Percentiles rank a stretch among this genome's conserved stretches.
Evolutionary conservation across 1,284 basidiomycete genomes (phyloP).

Genomic region (Ganoderma multipileum): DNA sequence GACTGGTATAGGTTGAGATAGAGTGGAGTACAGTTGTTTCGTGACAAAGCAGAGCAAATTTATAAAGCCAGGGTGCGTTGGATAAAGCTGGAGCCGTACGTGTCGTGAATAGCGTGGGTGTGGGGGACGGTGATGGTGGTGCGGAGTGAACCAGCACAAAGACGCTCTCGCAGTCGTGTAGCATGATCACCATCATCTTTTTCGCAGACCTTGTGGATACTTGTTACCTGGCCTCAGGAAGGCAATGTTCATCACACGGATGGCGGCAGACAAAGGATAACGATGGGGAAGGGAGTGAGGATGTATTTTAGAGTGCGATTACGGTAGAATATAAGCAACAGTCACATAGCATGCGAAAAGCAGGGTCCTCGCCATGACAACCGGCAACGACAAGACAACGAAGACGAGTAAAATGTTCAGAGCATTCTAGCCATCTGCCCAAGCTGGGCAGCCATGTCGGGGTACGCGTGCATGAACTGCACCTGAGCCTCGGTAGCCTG

Average conservation of each 20-base stretch:
- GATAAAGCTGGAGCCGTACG: slow-evolving; percentile 16
- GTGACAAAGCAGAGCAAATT: slow-evolving; percentile 2
- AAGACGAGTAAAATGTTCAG: slow-evolving; percentile 21
- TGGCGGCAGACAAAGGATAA: background rate
- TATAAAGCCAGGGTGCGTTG: background rate
- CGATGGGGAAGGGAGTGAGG: slow-evolving; percentile 24
- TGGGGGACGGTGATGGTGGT: slow-evolving; percentile 24
- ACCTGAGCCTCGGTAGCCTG: slow-evolving; percentile 84
- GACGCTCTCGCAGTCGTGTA: slow-evolving; percentile 6
- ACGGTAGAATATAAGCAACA: slow-evolving; percentile 20
- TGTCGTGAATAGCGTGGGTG: slow-evolving; percentile 24
- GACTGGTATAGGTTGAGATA: slow-evolving; percentile 21
- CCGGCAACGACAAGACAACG: slow-evolving; percentile 8
- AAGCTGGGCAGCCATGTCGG: slow-evolving; percentile 77
- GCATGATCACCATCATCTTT: background rate
- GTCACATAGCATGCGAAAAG: slow-evolving; percentile 9
- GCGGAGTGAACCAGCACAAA: slow-evolving; percentile 26
- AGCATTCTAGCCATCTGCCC: slow-evolving; percentile 55
- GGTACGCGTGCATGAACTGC: slow-evolving; percentile 84
- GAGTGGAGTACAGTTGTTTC: slow-evolving; percentile 11
- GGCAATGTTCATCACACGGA: background rate
- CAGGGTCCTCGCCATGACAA: slow-evolving; percentile 5
- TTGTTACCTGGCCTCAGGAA: background rate
- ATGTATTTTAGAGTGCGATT: slow-evolving; percentile 25
- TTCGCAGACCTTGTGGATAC: background rate